Evolutionary conservation across 164 flowering plant species (phyloP).

Genomic region (Kalanchoe fedtschenkoi): DNA sequence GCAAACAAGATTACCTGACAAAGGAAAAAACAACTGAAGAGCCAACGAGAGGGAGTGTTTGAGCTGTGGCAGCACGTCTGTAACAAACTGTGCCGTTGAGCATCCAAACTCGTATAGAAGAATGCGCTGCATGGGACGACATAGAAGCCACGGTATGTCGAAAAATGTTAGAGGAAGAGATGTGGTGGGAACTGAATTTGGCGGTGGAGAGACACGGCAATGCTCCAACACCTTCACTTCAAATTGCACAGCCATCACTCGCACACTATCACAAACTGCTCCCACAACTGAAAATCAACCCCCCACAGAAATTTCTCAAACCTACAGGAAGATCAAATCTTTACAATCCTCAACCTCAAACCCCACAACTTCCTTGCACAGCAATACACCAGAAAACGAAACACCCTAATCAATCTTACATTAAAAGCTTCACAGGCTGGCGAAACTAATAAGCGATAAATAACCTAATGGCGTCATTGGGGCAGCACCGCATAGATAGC

Average conservation of each 20-base stretch:
- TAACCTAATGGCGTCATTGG: no score
- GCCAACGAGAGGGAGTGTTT: constrained; percentile 27
- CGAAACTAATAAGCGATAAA: no score
- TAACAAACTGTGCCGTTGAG: constrained; percentile 2
- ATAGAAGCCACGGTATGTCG: constrained; percentile 23
- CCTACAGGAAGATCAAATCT: no score
- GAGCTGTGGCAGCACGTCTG: constrained; percentile 17
- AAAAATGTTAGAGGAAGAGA: constrained; percentile 25
- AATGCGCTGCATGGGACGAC: constrained; percentile 14
- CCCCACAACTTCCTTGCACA: no score
- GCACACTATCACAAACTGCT: background rate
- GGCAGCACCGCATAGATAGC: no score
- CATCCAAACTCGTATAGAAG: constrained; percentile 14
- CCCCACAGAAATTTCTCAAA: no score
- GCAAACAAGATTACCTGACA: constrained; percentile 17
- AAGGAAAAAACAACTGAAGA: constrained; percentile 25
- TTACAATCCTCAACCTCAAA: no score
- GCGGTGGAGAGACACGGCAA: constrained; percentile 21
- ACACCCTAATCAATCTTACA: no score
- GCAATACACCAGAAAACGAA: no score
- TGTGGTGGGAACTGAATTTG: constrained; percentile 14
- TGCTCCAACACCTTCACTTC: constrained; percentile 13
- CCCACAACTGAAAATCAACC: no score
- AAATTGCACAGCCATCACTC: background rate
- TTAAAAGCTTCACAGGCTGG: no score